These are phyloP conservation scores for Fusarium pseudoanthophilum DNA, from an alignment of 2,329 filamentous ascomycete genomes.

Conservation along the genomic window DNA sequence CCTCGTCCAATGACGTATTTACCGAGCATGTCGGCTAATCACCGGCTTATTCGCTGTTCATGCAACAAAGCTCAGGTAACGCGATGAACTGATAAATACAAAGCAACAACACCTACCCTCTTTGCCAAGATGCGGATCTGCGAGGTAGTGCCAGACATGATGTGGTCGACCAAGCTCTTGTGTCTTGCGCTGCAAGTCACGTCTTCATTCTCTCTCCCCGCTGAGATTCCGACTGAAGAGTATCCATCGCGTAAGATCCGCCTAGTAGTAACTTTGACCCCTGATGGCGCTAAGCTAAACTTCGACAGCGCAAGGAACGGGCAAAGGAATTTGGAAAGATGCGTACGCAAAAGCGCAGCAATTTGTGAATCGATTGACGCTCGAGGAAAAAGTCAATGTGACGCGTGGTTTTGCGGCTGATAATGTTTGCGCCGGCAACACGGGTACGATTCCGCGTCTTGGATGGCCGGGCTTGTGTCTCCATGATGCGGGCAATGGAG, in stretches of 20 bases:
- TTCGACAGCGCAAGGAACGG: constrained; percentile 18
- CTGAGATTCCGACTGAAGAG: background rate
- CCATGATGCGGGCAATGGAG: constrained; percentile 61
- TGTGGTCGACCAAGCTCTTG: constrained; percentile 14
- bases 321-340: constrained; percentile 60
- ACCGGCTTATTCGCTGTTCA: background rate
- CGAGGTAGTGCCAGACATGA: background rate
- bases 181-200: constrained; percentile 14
- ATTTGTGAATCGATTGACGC: constrained; percentile 70
- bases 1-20: constrained; percentile 1
- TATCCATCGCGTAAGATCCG: constrained; percentile 31
- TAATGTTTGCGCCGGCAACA: constrained; percentile 61
- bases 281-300: constrained; percentile 14
- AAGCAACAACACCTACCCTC: background rate
- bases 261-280: background rate
- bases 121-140: background rate
- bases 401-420: constrained; percentile 64
- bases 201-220: background rate
- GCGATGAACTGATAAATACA: constrained; percentile 6
- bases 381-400: constrained; percentile 71
- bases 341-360: constrained; percentile 68
- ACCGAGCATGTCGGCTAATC: background rate
- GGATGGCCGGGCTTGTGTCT: constrained; percentile 60
- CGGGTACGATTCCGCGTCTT: constrained; percentile 57
- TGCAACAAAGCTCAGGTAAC: background rate